phyloP scores from a whole-genome alignment of 2,329 filamentous ascomycete species.

The Alternaria gaisen region DNA sequence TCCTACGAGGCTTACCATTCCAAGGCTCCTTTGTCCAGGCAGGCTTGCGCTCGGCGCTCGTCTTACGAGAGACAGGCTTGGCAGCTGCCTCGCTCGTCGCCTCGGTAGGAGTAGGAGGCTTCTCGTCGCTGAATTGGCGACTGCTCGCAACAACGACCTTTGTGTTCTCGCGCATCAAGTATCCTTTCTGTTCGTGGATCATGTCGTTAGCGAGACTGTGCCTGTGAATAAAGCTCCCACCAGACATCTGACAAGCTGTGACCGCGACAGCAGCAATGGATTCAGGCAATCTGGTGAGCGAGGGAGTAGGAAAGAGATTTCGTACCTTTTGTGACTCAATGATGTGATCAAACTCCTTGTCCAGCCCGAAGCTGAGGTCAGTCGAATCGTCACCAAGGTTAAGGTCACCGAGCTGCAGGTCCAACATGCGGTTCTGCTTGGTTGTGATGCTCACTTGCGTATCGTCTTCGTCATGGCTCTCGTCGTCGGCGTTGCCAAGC shows the following conservation, averaged over 20 bases:
- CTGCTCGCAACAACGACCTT: conserved; percentile 93
- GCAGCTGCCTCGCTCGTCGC: conserved; percentile 54
- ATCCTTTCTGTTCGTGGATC: conserved; percentile 83
- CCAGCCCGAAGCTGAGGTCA: conserved; percentile 84
- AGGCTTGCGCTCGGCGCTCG: conserved; percentile 72
- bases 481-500: conserved; percentile 45
- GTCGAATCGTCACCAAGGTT: conserved; percentile 74
- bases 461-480: conserved; percentile 44
- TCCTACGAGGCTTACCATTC: conserved; percentile 80
- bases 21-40: conserved; percentile 98
- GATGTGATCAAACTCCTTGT: conserved; percentile 92
- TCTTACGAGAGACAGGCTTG: conserved; percentile 77
- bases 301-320: conserved; percentile 53
- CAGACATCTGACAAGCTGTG: conserved; percentile 37
- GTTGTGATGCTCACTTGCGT: conserved; percentile 41
- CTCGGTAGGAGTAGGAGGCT: conserved; percentile 61
- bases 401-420: conserved; percentile 82
- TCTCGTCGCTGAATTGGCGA: conserved; percentile 67
- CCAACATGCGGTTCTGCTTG: conserved; percentile 65
- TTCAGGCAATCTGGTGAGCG: conserved; percentile 43
- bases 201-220: conserved; percentile 55
- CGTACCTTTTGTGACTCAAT: conserved; percentile 97
- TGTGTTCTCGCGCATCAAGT: conserved; percentile 98
- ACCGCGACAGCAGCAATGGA: conserved; percentile 29
- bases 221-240: conserved; percentile 42